These are phyloP conservation scores for Annulohypoxylon stygium DNA, from an alignment of 495 filamentous ascomycete species.

Conservation along the genomic window DNA sequence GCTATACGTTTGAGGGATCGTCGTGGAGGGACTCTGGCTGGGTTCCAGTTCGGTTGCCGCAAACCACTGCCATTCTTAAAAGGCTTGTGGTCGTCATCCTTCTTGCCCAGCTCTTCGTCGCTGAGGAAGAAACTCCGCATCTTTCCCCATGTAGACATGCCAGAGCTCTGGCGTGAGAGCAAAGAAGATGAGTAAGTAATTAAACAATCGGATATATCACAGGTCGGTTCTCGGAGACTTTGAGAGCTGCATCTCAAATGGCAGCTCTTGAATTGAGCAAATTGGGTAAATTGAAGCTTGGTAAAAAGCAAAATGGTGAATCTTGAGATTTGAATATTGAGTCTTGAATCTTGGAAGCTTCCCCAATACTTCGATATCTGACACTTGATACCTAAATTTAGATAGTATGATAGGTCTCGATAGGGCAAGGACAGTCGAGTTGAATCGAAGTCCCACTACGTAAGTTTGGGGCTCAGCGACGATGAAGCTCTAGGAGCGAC, in stretches of 20 bases:
- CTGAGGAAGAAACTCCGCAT: slow-evolving; percentile 58
- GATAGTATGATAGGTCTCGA: not conserved
- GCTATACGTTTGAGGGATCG: slow-evolving; percentile 56
- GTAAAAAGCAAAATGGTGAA: not conserved
- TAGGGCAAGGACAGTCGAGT: slow-evolving; percentile 6
- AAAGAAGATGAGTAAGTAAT: not conserved
- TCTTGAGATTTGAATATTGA: not conserved
- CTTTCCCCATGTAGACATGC: slow-evolving; percentile 50
- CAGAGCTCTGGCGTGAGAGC: slow-evolving; percentile 34
- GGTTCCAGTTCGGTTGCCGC: slow-evolving; percentile 54
- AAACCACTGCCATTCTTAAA: slow-evolving; percentile 41
- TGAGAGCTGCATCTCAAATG: slow-evolving; percentile 41
- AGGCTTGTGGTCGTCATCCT: slow-evolving; percentile 64
- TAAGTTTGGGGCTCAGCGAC: slow-evolving; percentile 37
- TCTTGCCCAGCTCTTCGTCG: slow-evolving; percentile 62
- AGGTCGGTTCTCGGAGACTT: slow-evolving; percentile 20
- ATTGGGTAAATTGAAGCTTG: slow-evolving; percentile 5
- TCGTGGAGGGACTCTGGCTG: slow-evolving; percentile 52
- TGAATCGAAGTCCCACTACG: slow-evolving; percentile 21
- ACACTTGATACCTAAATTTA: slow-evolving; percentile 6
- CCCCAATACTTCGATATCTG: not conserved
- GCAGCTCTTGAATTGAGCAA: slow-evolving; percentile 10
- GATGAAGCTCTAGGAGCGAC: slow-evolving; percentile 43
- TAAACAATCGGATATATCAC: slow-evolving; percentile 31
- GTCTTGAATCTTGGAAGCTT: not conserved